Percentiles rank a stretch among this genome's conserved stretches.
These are phyloP conservation scores for Irpex rosettiformis DNA, from an alignment of 1,284 basidiomycete species.

Conservation along the genomic window DNA sequence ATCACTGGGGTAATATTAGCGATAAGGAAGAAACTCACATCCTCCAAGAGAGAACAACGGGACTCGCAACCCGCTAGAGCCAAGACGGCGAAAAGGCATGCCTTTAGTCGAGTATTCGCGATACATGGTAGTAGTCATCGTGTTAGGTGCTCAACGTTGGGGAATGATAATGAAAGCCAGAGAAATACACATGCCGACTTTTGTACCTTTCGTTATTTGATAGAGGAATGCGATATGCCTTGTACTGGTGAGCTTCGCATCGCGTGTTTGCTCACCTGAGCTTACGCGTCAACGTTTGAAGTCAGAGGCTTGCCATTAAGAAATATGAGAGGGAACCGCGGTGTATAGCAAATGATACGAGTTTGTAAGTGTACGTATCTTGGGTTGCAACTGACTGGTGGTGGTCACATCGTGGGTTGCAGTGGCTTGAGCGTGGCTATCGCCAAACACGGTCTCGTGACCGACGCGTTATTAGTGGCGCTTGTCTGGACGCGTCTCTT, in stretches of 20 bases:
- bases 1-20: not conserved
- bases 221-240: too few relatives aligned
- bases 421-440: too few relatives aligned
- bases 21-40: conserved; percentile 36
- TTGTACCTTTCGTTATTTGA: too few relatives aligned
- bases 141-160: not conserved
- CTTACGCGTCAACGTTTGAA: not conserved
- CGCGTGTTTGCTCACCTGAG: not conserved
- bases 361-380: too few relatives aligned
- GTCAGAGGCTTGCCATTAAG: not conserved
- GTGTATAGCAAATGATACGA: too few relatives aligned
- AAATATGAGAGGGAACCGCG: not conserved
- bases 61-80: conserved; percentile 70
- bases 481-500: not conserved
- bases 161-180: not conserved
- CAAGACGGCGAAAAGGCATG: conserved; percentile 76
- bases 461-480: not conserved
- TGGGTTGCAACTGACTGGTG: too few relatives aligned
- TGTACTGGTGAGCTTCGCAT: too few relatives aligned
- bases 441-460: not conserved
- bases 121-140: not conserved
- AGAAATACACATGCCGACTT: not conserved
- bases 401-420: too few relatives aligned
- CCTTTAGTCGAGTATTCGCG: conserved; percentile 51
- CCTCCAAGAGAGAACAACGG: conserved; percentile 79